Evolutionary conservation across 75 land plant genomes (phyloP).

Genomic region (Chamaecyparis obtusa): DNA sequence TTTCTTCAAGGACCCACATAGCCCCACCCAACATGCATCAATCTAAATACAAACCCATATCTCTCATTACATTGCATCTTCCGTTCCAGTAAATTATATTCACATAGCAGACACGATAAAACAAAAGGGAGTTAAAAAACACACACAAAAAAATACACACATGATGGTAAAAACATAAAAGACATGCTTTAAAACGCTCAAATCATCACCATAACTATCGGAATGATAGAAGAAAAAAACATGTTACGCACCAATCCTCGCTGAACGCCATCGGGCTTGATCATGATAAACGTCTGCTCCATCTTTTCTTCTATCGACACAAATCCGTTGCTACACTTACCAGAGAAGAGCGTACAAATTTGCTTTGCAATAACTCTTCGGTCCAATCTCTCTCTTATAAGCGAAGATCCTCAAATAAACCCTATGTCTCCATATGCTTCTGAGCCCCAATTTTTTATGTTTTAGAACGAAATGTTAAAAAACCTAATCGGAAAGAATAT

Average conservation of each 20-base stretch:
- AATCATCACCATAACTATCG: background rate
- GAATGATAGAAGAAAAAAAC: background rate
- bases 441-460: background rate
- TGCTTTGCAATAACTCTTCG: background rate
- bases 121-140: background rate
- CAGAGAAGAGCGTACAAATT: background rate
- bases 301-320: background rate
- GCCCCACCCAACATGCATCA: background rate
- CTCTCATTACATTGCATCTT: background rate
- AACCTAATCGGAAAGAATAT: background rate
- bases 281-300: constrained; percentile 55
- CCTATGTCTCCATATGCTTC: background rate
- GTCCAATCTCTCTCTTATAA: background rate
- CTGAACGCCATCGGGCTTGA: constrained; percentile 71
- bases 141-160: too few relatives aligned
- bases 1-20: background rate
- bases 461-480: background rate
- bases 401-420: background rate
- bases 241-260: constrained; percentile 38
- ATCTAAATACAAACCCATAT: background rate
- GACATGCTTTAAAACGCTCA: too few relatives aligned
- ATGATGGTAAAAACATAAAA: too few relatives aligned
- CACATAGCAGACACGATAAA: background rate
- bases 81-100: background rate
- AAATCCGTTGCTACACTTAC: too few relatives aligned